Evolutionary conservation across 140 eudicot species (phyloP), one percentile per base, ranked within the genome.

Genomic region (Erigeron philadelphicus): DNA sequence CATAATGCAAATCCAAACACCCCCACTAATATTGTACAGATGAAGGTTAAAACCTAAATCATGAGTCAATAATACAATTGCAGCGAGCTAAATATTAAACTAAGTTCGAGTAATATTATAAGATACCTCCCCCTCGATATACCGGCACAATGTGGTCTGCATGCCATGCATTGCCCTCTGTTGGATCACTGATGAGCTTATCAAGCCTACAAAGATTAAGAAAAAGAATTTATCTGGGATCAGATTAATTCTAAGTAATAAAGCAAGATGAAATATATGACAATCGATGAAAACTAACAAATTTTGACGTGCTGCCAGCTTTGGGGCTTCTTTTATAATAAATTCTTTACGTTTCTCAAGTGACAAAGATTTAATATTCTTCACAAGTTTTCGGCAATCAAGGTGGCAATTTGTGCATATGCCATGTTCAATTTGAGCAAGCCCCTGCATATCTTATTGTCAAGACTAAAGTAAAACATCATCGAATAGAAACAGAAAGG

Each of bases 161-260:
- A 80, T 93, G 97, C 97, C 99, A 93, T 67, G 99, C 90, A 19
- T 93, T 86, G 16, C 99, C 97, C 66, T 93, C 99, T 16, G 74
- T 71, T 10, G 99, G 99, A 31, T 87, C 95, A 12, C 61, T 68
- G 21, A 93, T 85, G 72, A 93, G 99, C 82, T 85, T 89, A 65
- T 82, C 90, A 73, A 89, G 60, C 72, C 99, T 93, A 85, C 48
- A 75, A 11, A 62, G 74, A 75, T 65, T 50, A 61, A 50, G 42
- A 71, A 55, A 46, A n/a, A 25, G 35, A 35, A 66, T 46, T 11
- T 2, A 72, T 16, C 47, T 55, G 56, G 38, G 16, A 75, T 47
- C 48, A 49, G 47, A 49, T 48, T 48, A 52, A 38, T 67, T 47
- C 8, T 67, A 60, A 61, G 38, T 60, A 58, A 21, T 25, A 56